Evolutionary conservation across 768 basidiomycete species (phyloP).

Genomic region (Leccinellum luteum): DNA sequence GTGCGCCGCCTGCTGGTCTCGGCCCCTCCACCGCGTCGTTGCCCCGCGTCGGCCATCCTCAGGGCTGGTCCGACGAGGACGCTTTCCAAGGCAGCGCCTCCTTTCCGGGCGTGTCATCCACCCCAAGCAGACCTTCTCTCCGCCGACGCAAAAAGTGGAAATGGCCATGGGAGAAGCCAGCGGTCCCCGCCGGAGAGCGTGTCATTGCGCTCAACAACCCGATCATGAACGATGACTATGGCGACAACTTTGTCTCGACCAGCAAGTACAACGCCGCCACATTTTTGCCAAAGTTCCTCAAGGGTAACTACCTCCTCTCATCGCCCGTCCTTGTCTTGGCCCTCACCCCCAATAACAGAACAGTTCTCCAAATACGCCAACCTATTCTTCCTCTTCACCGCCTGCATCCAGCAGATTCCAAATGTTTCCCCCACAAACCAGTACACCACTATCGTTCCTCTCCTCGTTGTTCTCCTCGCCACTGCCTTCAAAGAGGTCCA

Average conservation of each 20-base stretch:
- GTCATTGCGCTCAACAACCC: slow-evolving; percentile 81
- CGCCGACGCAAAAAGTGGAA: slow-evolving; percentile 48
- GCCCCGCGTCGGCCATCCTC: slow-evolving; percentile 43
- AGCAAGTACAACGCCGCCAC: slow-evolving; percentile 90
- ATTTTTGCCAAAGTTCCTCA: slow-evolving; percentile 91
- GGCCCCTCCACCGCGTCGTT: slow-evolving; percentile 48
- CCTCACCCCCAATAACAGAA: slow-evolving; percentile 46
- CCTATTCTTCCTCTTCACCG: slow-evolving; percentile 97
- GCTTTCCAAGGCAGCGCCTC: slow-evolving; percentile 44
- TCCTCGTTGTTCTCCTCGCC: slow-evolving; percentile 83
- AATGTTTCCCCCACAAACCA: slow-evolving; percentile 94
- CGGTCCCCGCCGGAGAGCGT: slow-evolving; percentile 67
- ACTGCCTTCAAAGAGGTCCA: slow-evolving; percentile 95
- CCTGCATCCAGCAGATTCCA: slow-evolving; percentile 96
- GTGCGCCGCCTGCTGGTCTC: slow-evolving; percentile 60
- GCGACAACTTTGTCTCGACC: slow-evolving; percentile 85
- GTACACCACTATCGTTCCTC: slow-evolving; percentile 93
- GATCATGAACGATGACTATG: slow-evolving; percentile 60
- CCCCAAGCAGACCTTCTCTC: slow-evolving; percentile 14
- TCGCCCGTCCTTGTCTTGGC: background rate
- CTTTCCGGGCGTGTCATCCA: slow-evolving; percentile 32
- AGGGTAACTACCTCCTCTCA: slow-evolving; percentile 54
- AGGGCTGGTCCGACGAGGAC: slow-evolving; percentile 75
- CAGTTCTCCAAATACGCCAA: slow-evolving; percentile 99
- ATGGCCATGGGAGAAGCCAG: slow-evolving; percentile 82